These are phyloP conservation scores for Ceratocystiopsis sp. DNA, from an alignment of 2,329 filamentous ascomycete genomes.

Conservation along the genomic window DNA sequence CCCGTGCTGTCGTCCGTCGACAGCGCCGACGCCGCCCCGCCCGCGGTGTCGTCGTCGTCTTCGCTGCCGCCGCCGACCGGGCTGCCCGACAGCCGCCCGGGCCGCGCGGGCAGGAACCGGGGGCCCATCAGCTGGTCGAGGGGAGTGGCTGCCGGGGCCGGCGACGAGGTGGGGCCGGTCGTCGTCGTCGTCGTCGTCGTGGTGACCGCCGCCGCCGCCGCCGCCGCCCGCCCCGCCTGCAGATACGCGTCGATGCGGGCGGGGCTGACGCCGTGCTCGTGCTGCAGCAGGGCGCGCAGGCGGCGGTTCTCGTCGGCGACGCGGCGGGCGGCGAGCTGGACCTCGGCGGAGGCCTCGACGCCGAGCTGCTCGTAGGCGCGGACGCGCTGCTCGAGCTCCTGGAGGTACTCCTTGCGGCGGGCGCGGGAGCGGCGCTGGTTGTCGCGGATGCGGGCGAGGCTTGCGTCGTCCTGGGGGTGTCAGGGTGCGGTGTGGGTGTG, in stretches of 20 bases:
- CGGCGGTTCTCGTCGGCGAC: slow-evolving; percentile 54
- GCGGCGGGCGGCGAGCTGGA: slow-evolving; percentile 50
- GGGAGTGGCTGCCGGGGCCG: too few species aligned
- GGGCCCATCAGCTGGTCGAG: slow-evolving; percentile 22
- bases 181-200: background rate
- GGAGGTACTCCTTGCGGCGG: slow-evolving; percentile 54
- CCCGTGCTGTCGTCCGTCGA: background rate
- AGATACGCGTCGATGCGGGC: slow-evolving; percentile 31
- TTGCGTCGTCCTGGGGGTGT: slow-evolving; percentile 8
- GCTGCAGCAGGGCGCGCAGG: slow-evolving; percentile 40
- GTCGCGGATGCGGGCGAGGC: slow-evolving; percentile 46
- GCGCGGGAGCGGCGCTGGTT: slow-evolving; percentile 65
- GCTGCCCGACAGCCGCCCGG: too few species aligned
- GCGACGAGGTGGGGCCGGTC: background rate
- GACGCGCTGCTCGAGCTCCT: slow-evolving; percentile 49
- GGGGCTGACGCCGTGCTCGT: slow-evolving; percentile 41
- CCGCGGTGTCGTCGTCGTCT: background rate
- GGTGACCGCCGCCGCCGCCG: background rate
- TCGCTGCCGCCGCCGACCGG: background rate
- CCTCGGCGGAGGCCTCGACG: slow-evolving; percentile 51
- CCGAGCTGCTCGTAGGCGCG: slow-evolving; percentile 47
- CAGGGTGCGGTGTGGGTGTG: too few species aligned
- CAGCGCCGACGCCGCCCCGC: background rate
- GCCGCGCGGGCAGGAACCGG: slow-evolving; percentile 14
- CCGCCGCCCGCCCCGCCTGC: slow-evolving; percentile 4